Evolutionary conservation across 2,329 filamentous ascomycete genomes (phyloP), one percentile per base, ranked within the genome.

Genomic region (Paracoccidioides lutzii): DNA sequence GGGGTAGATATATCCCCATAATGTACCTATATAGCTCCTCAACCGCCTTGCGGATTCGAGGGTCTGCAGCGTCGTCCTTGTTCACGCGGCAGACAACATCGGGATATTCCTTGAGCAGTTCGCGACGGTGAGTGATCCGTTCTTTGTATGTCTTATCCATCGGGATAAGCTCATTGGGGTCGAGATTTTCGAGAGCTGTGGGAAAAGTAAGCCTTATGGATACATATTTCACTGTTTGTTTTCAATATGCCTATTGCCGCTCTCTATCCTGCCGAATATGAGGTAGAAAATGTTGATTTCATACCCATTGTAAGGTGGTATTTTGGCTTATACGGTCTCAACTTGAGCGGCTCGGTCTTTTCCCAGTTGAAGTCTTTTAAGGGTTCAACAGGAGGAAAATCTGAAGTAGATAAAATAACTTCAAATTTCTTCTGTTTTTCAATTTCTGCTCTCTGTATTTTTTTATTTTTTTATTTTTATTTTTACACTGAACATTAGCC

Each of bases 281-380:
- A 53, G 8, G 32, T 41, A 38, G 15, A 8, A 46, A 57, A 30
- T 28, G 60, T 22, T 22, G 22, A 22, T 22, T 22, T 22, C 68
- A 59, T 67, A 82, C 81, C 78, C 81, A 84, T 84, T 5, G 81
- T 83, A 52, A 84, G 66, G 63, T 83, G 76, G 63, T 81, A 84
- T 61, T 77, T 81, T 4, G 79, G 75, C 65, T 81, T 82, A 66
- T 82, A 82, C 0, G 79, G 77, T 12, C 81, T 72, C 9, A 81
- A 64, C 56, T 78, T 74, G 41, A 81, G 63, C 0, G 79, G 81
- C 55, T 77, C 71, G 37, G 74, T 76, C 0, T 67, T 71, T 53
- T 71, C 63, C 73, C 78, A 78, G 57, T 79, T 67, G 59, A 83
- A 80, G 55, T 73, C 65, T 2, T 64, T 49, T 3, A 82, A 67